A percentile compares a stretch with the other conserved stretches of the same genome.
Evolutionary conservation across 345 rosid species (phyloP).

Genomic region (Eucalyptus polybractea): DNA sequence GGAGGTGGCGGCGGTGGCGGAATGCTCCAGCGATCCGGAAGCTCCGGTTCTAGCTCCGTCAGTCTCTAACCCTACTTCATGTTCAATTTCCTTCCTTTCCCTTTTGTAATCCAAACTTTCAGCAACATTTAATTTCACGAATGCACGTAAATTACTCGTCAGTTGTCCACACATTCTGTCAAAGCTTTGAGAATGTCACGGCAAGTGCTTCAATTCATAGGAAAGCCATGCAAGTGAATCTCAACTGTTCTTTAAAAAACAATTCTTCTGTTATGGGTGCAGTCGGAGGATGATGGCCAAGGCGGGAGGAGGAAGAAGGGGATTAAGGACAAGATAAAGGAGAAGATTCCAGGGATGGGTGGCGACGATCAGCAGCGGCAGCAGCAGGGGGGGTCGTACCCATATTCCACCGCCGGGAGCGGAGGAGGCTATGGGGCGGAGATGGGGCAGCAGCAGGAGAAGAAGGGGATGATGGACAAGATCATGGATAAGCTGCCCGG

Average conservation of each 20-base stretch:
- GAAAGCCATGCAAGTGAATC: background rate
- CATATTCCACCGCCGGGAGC: background rate
- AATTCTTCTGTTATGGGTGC: background rate
- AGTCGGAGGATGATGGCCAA: conserved; percentile 55
- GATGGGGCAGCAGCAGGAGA: conserved; percentile 23
- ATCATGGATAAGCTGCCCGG: conserved; percentile 66
- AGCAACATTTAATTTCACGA: background rate
- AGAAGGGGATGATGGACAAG: conserved; percentile 57
- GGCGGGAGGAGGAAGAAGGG: conserved; percentile 76
- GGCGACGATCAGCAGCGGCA: background rate
- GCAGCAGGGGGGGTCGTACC: background rate
- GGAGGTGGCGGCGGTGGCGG: conserved; percentile 3
- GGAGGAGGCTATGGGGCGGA: background rate
- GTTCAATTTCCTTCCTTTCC: background rate
- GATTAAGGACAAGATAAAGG: conserved; percentile 36
- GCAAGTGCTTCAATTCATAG: background rate
- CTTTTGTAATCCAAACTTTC: background rate
- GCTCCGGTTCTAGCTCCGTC: conserved; percentile 52
- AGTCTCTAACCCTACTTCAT: background rate
- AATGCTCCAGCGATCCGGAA: conserved; percentile 36
- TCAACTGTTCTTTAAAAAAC: background rate
- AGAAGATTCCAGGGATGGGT: conserved; percentile 36
- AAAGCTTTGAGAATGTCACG: background rate
- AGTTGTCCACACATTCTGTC: background rate
- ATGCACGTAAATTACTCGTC: background rate